A percentile compares a stretch with the other conserved stretches of the same genome.
phyloP scores from a whole-genome alignment of 805 yeast genomes.

The Candida pini region DNA sequence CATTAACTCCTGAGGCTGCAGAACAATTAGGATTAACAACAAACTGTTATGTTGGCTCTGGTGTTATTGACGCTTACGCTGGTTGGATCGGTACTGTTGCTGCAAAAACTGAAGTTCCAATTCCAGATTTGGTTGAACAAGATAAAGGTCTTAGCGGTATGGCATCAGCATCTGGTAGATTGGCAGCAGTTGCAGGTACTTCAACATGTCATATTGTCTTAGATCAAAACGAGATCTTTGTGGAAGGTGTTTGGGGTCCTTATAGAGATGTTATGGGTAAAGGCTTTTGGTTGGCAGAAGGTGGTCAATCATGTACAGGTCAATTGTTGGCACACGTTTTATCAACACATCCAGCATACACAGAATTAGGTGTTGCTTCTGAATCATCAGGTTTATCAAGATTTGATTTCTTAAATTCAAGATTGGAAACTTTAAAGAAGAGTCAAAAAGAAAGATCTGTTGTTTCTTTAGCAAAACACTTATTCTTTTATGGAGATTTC shows the following conservation, averaged over 20 bases:
- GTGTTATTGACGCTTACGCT: slow-evolving; percentile 96
- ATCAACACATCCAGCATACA: slow-evolving; percentile 82
- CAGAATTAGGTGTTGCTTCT: slow-evolving; percentile 62
- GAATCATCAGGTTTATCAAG: slow-evolving; percentile 65
- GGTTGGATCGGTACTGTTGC: slow-evolving; percentile 99
- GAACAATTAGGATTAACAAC: slow-evolving; percentile 77
- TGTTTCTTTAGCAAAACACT: slow-evolving; percentile 73
- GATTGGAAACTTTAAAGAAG: slow-evolving; percentile 59
- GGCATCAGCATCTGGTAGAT: slow-evolving; percentile 67
- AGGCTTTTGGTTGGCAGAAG: slow-evolving; percentile 93
- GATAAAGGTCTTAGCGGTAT: slow-evolving; percentile 43
- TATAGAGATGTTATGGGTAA: slow-evolving; percentile 90
- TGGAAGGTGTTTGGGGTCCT: slow-evolving; percentile 98
- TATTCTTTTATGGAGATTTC: slow-evolving; percentile 92
- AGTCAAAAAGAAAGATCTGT: slow-evolving; percentile 62
- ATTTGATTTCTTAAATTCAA: slow-evolving; percentile 77
- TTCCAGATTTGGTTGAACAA: slow-evolving; percentile 45
- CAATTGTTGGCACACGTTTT: slow-evolving; percentile 86
- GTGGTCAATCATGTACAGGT: slow-evolving; percentile 98
- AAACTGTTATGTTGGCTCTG: slow-evolving; percentile 82
- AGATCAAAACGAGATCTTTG: slow-evolving; percentile 80
- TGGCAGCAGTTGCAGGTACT: slow-evolving; percentile 98
- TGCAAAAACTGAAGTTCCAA: slow-evolving; percentile 62
- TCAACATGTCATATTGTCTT: slow-evolving; percentile 94
- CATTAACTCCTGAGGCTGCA: slow-evolving; percentile 62